Base-by-base conservation (phyloP, 345 rosid genomes). In the Boechera retrofracta region DNA sequence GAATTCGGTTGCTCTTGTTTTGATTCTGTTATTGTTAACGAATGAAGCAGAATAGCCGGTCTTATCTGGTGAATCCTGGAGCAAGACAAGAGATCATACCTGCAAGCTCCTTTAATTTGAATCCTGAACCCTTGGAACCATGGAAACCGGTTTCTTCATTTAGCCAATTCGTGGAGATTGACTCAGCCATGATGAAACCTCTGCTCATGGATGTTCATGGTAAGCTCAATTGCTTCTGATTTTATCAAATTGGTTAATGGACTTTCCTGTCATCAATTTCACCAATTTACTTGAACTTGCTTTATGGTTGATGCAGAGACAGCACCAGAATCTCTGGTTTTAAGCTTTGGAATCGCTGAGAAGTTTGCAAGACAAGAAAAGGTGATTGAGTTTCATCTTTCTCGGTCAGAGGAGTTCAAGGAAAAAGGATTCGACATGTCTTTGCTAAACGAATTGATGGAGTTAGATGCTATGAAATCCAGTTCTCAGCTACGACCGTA, bases 181-280 rank as follows among this genome's bases (percentile, higher is more conserved):
- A 84, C 8, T 69, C 89, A 8, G 28, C 82, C 4, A 44, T 74
- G 62, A 73, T 65, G 81, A 82, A 71, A 52, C 87, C 89, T 76
- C 57, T 78, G 47, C 83, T 90, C 64, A 73, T 86, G 56, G 84
- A 85, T 71, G 78, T 77, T 74, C 86, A 85, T 87, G 97, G 97
- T 92, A 79, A 76, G 89, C 10, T 53, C 10, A 33, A 29, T 29
- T 39, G 18, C 56, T 51, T 69, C 24, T 52, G 21, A 0, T 33
- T 36, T 28, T 15, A 6, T 13, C 66, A 16, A 12, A 18, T 4
- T 16, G 16, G 10, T 26, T 26, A 21, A 11, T 36, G 2, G 18
- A 0, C 1, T 42, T 66, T 32, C 15, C 3, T 31, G 26, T 53
- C 6, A 33, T 33, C 8, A 53, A 5, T 16, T 53, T n/a, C 10